Percentiles rank a stretch among this genome's conserved stretches.
Conservation (phyloP, 1,284 basidiomycete genomes). For the Takashimella tepidaria region DNA sequence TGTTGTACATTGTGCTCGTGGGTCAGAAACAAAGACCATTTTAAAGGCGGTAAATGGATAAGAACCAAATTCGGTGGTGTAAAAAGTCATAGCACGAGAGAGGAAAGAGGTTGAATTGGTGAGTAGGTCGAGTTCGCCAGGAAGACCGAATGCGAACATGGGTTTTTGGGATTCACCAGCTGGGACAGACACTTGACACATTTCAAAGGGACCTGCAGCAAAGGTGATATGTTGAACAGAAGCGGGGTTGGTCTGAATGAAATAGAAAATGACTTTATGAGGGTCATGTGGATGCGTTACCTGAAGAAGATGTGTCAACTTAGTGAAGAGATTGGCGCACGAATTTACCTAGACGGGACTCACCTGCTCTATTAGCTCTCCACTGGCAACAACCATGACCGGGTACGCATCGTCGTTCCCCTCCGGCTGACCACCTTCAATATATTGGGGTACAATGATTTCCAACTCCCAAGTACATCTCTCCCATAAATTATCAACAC, state of each 20-base stretch:
- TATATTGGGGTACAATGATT: constrained; percentile 82
- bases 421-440: constrained; percentile 59
- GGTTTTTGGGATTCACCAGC: constrained; percentile 63
- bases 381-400: constrained; percentile 85
- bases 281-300: constrained; percentile 91
- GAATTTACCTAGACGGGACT: constrained; percentile 33
- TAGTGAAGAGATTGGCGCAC: neutral
- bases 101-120: constrained; percentile 67
- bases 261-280: constrained; percentile 91
- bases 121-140: constrained; percentile 65
- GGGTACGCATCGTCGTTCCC: constrained; percentile 56
- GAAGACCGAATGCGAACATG: constrained; percentile 88
- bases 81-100: constrained; percentile 86
- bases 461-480: constrained; percentile 98
- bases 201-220: constrained; percentile 89
- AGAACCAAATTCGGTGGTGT: constrained; percentile 85
- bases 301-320: constrained; percentile 47
- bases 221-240: constrained; percentile 95
- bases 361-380: constrained; percentile 88
- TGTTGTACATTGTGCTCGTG: constrained; percentile 72
- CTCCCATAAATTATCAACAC: constrained; percentile 91
- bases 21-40: constrained; percentile 88
- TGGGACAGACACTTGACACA: constrained; percentile 62
- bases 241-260: constrained; percentile 79
- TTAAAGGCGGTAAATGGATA: constrained; percentile 97